A percentile compares a stretch with the other conserved stretches of the same genome.
Conservation (phyloP, 2,329 filamentous ascomycete genomes). For the Penicillium oxalicum region DNA sequence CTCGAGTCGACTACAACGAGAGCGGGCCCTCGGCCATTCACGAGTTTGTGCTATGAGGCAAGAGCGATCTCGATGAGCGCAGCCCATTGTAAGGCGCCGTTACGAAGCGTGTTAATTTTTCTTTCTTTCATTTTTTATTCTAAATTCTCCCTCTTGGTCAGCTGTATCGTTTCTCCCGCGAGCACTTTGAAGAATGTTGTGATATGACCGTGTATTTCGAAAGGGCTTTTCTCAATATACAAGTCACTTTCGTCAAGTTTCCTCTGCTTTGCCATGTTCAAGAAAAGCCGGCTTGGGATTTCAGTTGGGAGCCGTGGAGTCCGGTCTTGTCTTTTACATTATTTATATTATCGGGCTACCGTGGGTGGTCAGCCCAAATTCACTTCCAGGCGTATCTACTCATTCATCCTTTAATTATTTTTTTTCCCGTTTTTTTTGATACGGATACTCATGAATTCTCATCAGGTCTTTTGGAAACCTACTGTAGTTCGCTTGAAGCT, state of each 20-base stretch:
- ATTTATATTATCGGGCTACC: slow-evolving; percentile 2
- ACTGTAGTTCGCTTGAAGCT: no score
- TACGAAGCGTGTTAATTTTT: slow-evolving; percentile 3
- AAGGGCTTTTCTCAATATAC: slow-evolving; percentile 5
- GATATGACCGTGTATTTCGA: not conserved
- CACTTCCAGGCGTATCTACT: not conserved
- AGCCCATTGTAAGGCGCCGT: slow-evolving; percentile 6
- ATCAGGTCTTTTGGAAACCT: not conserved
- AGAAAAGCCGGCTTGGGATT: slow-evolving; percentile 15
- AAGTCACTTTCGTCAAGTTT: slow-evolving; percentile 12
- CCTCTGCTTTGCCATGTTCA: slow-evolving; percentile 17
- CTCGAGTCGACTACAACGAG: slow-evolving; percentile 62
- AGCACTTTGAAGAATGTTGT: no score
- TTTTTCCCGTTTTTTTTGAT: no score
- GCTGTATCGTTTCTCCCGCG: no score
- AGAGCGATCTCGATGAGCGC: not conserved
- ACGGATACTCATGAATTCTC: not conserved
- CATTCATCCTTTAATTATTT: no score
- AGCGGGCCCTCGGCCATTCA: slow-evolving; percentile 60
- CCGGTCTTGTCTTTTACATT: slow-evolving; percentile 9
- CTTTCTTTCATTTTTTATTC: not conserved
- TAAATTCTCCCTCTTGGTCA: not conserved
- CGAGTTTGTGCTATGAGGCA: slow-evolving; percentile 41
- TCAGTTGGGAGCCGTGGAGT: slow-evolving; percentile 21
- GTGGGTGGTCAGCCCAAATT: slow-evolving; percentile 1